Base-by-base conservation (phyloP, 2,329 filamentous ascomycete species). In the Pyricularia sp. region DNA sequence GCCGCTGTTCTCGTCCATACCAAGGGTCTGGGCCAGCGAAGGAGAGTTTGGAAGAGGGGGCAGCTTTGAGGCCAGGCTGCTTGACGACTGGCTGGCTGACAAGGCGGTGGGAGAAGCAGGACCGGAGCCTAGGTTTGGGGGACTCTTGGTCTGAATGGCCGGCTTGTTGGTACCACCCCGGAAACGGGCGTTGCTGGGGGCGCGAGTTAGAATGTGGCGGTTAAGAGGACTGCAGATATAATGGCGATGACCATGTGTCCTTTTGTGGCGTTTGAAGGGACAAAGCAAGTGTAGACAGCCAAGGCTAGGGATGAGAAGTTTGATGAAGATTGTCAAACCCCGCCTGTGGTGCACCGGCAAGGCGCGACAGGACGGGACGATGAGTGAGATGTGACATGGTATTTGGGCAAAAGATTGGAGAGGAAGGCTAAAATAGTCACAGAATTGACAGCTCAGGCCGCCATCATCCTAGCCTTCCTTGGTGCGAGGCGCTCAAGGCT, bases 1-100 rank as follows among this genome's bases (percentile, higher is more conserved):
- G 76, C 83, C 81, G 73, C 80, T 82, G 74, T 85, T 79, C 74
- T 89, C 85, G 74, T 91, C 89, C 81, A 90, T 87, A 66, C 89
- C 87, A 79, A 92, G 89, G 71, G 86, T 88, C 76, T 88, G 85
- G 70, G 87, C 82, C 69, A 90, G 82, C 63, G 87, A 88, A 69
- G 88, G 87, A 70, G 88, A 89, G 75, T 83, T 88, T 65, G 86
- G 85, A 73, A 90, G 80, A 70, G 87, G 87, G 70, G 87, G 86
- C 64, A 89, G 83, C 76, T 84, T 86, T 61, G 86, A 85, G 69
- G 86, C 84, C 71, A 85, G 75, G 74, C 77, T 85, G 67, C 81
- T 77, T 50, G 86, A 82, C 50, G 84, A 82, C 72, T 86, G 83
- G 75, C 78, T 83, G 75, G 84, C 84, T 66, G 82, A 78, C 69